phyloP scores from a whole-genome alignment of 2,329 filamentous ascomycete genomes.

The Epichloe glyceriae region DNA sequence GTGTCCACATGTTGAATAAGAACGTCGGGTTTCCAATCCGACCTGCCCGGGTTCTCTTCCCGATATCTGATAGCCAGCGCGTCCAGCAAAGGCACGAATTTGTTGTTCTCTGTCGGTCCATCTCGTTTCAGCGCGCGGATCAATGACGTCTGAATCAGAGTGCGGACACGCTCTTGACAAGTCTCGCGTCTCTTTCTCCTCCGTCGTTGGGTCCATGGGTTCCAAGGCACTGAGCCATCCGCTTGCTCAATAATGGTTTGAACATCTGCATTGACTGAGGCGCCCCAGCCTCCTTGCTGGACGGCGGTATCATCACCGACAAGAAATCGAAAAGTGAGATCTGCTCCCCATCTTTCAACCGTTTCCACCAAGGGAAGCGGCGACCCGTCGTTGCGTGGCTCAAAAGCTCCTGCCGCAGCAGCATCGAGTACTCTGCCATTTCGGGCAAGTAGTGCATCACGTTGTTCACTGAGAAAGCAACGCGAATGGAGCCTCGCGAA shows the following conservation, averaged over 20 bases:
- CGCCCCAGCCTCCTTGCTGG: background rate
- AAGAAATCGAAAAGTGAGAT: slow-evolving; percentile 1
- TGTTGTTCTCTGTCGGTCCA: background rate
- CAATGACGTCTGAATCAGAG: background rate
- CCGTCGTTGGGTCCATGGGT: background rate
- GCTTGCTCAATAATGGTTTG: background rate
- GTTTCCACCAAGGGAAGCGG: background rate
- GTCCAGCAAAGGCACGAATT: slow-evolving; percentile 1
- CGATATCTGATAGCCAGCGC: background rate
- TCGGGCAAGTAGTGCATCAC: slow-evolving; percentile 1
- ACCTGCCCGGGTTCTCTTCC: background rate
- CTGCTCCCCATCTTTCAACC: slow-evolving; percentile 1
- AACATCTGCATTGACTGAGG: background rate
- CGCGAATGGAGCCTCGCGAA: background rate
- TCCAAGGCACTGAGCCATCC: background rate
- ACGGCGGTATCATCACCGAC: background rate
- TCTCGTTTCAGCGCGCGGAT: background rate
- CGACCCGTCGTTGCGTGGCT: background rate
- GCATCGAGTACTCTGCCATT: background rate
- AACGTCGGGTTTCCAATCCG: background rate
- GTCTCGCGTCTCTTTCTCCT: background rate
- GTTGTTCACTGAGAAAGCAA: background rate
- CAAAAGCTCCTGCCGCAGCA: background rate
- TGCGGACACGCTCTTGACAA: background rate
- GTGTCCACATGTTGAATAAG: slow-evolving; percentile 1